These are phyloP conservation scores for Plantago elongata DNA, from an alignment of 257 asterid species.

Conservation along the genomic window DNA sequence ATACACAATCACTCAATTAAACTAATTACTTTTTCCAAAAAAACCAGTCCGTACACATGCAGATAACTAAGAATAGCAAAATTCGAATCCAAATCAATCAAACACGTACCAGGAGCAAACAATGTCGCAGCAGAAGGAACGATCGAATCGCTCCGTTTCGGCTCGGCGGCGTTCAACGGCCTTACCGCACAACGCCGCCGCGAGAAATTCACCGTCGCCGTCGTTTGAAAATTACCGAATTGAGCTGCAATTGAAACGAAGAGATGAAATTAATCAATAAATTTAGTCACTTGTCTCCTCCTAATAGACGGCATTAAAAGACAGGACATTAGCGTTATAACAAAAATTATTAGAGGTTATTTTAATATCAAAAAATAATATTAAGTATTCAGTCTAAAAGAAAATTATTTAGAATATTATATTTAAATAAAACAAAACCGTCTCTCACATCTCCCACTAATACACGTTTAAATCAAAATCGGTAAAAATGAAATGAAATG, in stretches of 20 bases:
- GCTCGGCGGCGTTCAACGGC: conserved; percentile 65
- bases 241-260: background rate
- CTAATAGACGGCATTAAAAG: too few relatives aligned
- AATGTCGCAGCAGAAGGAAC: conserved; percentile 50
- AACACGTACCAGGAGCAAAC: conserved; percentile 42
- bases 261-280: background rate
- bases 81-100: background rate
- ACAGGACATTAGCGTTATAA: too few relatives aligned
- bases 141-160: conserved; percentile 43
- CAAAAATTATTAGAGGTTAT: too few relatives aligned
- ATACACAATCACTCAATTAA: background rate
- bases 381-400: too few relatives aligned
- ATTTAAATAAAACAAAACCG: too few relatives aligned
- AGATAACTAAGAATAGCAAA: too few relatives aligned
- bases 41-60: conserved; percentile 9
- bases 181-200: conserved; percentile 39
- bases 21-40: background rate
- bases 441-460: too few relatives aligned
- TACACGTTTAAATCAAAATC: too few relatives aligned
- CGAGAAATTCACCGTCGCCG: conserved; percentile 32
- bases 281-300: too few relatives aligned
- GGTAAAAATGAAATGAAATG: background rate
- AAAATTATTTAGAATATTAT: too few relatives aligned
- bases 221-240: conserved; percentile 37
- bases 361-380: too few relatives aligned